Conservation (phyloP, 192 early-diverging fungal genomes). For the Coemansia brasiliensis region DNA sequence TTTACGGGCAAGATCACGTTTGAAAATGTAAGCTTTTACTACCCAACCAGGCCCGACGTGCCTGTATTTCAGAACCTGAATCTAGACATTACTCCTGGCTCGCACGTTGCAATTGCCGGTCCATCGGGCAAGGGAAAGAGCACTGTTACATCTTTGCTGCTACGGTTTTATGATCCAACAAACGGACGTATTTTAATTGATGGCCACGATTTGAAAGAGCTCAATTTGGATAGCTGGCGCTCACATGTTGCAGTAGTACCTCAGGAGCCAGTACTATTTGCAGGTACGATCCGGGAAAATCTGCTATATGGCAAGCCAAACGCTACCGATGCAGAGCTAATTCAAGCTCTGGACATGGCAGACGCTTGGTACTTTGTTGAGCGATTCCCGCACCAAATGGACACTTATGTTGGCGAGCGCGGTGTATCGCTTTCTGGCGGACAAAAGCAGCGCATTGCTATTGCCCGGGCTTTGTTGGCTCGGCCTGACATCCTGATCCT, state of each 20-base stretch:
- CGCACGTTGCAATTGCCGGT: slow-evolving; percentile 57
- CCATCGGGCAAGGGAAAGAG: slow-evolving; percentile 68
- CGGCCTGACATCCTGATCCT: slow-evolving; percentile 72
- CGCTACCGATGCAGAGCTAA: slow-evolving; percentile 71
- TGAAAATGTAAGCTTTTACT: slow-evolving; percentile 62
- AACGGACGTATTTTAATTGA: slow-evolving; percentile 61
- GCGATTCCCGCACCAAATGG: slow-evolving; percentile 74
- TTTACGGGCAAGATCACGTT: slow-evolving; percentile 58
- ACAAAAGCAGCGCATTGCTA: slow-evolving; percentile 66
- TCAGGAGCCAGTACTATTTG: slow-evolving; percentile 77
- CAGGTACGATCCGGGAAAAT: slow-evolving; percentile 68
- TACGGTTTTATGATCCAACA: slow-evolving; percentile 74
- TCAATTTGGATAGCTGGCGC: slow-evolving; percentile 62
- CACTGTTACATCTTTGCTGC: slow-evolving; percentile 61
- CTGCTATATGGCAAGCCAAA: slow-evolving; percentile 62
- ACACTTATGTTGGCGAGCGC: slow-evolving; percentile 89
- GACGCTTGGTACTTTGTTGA: slow-evolving; percentile 66
- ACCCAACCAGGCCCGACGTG: slow-evolving; percentile 63
- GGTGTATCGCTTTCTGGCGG: slow-evolving; percentile 63
- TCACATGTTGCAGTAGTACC: slow-evolving; percentile 65
- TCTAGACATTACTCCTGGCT: slow-evolving; percentile 58
- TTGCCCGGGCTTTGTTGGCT: slow-evolving; percentile 80
- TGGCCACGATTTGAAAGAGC: slow-evolving; percentile 58
- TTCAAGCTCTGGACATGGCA: slow-evolving; percentile 43
- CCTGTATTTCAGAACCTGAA: slow-evolving; percentile 59